Percentiles rank a stretch among this genome's conserved stretches.
phyloP scores from a whole-genome alignment of 495 filamentous ascomycete genomes.

The Aspergillus cristatus region DNA sequence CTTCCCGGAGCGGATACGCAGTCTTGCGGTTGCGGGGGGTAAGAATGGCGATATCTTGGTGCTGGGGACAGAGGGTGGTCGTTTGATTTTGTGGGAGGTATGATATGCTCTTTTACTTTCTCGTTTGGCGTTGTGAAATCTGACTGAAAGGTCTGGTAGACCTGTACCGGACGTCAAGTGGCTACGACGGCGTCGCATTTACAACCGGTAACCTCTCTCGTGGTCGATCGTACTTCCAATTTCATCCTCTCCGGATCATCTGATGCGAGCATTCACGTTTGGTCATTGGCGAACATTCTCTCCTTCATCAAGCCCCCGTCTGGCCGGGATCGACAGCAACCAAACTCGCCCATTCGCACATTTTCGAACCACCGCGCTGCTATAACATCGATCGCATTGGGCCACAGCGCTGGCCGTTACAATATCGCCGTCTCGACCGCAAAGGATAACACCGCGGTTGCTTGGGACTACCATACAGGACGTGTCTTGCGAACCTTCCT shows the following conservation, averaged over 20 bases:
- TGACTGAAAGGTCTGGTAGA: slow-evolving; percentile 33
- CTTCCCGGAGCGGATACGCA: slow-evolving; percentile 76
- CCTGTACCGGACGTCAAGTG: slow-evolving; percentile 76
- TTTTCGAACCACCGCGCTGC: slow-evolving; percentile 73
- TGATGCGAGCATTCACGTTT: slow-evolving; percentile 84
- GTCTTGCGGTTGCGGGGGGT: slow-evolving; percentile 51
- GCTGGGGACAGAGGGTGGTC: slow-evolving; percentile 78
- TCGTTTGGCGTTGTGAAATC: neutral
- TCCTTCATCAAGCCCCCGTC: slow-evolving; percentile 45
- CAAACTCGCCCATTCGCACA: slow-evolving; percentile 51
- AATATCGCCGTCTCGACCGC: slow-evolving; percentile 72
- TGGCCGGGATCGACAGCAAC: slow-evolving; percentile 25
- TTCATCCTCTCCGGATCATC: slow-evolving; percentile 81
- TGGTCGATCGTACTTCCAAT: slow-evolving; percentile 59
- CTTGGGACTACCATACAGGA: slow-evolving; percentile 84
- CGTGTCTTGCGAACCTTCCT: slow-evolving; percentile 68
- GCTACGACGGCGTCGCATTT: slow-evolving; percentile 84
- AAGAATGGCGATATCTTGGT: slow-evolving; percentile 60
- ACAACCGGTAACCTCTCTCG: slow-evolving; percentile 70
- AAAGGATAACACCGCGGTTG: slow-evolving; percentile 70
- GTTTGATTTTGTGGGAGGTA: slow-evolving; percentile 91
- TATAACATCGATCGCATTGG: slow-evolving; percentile 60
- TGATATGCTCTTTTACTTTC: slow-evolving; percentile 11
- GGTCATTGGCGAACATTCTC: slow-evolving; percentile 69
- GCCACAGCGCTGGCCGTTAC: slow-evolving; percentile 56